Percentiles rank a stretch among this genome's conserved stretches.
Conservation (phyloP, 305 asterid species). For the Withania somnifera region DNA sequence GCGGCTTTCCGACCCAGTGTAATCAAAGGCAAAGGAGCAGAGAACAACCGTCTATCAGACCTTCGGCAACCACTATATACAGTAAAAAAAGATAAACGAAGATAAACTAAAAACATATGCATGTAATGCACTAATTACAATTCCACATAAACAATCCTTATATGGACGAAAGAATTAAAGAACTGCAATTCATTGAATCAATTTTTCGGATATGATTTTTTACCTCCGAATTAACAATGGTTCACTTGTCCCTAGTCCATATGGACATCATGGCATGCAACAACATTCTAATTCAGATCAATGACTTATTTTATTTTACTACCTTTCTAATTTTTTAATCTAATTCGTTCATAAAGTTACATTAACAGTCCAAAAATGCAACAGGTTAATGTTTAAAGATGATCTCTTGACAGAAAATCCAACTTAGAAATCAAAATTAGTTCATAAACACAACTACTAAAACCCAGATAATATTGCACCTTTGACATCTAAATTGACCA, state of each 20-base stretch:
- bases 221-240: not conserved
- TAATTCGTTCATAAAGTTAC: not conserved
- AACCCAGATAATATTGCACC: not conserved
- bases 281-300: not conserved
- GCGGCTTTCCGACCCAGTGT: not conserved
- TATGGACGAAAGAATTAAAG: not conserved
- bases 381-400: not conserved
- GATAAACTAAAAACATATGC: not conserved
- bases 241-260: not conserved
- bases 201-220: not conserved
- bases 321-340: not conserved
- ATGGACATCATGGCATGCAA: not conserved
- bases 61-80: not conserved
- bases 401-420: not conserved
- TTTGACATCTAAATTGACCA: not conserved
- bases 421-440: not conserved
- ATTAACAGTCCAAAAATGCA: not conserved
- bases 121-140: not conserved
- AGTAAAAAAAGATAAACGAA: not conserved
- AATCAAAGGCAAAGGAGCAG: not conserved
- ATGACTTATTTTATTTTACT: not conserved
- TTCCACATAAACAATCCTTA: not conserved
- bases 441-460: not conserved
- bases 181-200: not conserved
- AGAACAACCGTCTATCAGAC: not conserved